Evolutionary conservation across 768 basidiomycete species (phyloP), one percentile per base, ranked within the genome.

Genomic region (Amanita polypyramis): DNA sequence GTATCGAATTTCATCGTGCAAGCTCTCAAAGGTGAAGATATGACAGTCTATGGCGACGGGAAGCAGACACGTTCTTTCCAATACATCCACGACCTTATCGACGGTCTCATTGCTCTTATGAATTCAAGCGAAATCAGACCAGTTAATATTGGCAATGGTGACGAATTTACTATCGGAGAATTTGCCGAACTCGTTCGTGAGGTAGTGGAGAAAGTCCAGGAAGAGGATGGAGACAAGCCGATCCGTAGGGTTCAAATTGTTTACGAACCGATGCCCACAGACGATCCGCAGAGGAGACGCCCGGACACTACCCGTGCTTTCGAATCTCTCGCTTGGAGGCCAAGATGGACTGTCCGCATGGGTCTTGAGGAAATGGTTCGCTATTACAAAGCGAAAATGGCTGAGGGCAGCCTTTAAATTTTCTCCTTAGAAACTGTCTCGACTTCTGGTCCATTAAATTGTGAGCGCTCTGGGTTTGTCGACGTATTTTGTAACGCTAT

Each of bases 1-100:
- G 96, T 99, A 21, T 95, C 92, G 60, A 99, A 99, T 70, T 99
- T 99, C 66, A 95, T 96, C 62, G 88, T 98, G 44, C 94, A 97
- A 58, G 96, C 96, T 12, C 79, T 99, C 46, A 87, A 84, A 58
- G 94, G 92, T 43, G 85, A 98, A 66, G 89, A 97, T 66, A 85
- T 99, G 76, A 97, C 94, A 40, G 91, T 97, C 38, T 95, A 94
- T 61, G 91, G 93, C 44, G 92, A 97, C 61, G 92, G 92, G 55
- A 79, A 68, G 37, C 92, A 95, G 70, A 94, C 92, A 17, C 86
- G 92, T 51, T 95, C 93, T 10, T 93, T 95, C 80, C 93, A 95
- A 69, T 99, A 95, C 68, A 83, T 99, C 51, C 96, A 99, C 70
- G 96, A 99, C 65, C 80, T 99, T 54, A 74, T 95, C 60, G 93